These are phyloP conservation scores for Rhododendron mucronatum DNA, from an alignment of 148 eudicot genomes.

Conservation along the genomic window DNA sequence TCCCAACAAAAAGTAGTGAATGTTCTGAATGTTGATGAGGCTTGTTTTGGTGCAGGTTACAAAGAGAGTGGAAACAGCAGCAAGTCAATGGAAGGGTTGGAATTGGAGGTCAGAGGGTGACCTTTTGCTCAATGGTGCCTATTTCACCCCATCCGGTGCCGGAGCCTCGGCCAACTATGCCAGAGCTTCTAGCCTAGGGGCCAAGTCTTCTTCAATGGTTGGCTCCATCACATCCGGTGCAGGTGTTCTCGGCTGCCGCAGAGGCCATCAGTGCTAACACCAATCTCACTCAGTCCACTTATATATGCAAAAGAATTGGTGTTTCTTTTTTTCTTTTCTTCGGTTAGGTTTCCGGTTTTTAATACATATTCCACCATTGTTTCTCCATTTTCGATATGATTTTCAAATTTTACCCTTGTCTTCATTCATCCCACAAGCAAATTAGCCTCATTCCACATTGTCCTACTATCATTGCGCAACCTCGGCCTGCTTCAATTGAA, in stretches of 20 bases:
- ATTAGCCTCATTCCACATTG: constrained; percentile 1
- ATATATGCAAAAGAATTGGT: not conserved
- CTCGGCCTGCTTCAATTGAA: constrained; percentile 59
- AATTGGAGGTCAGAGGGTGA: constrained; percentile 98
- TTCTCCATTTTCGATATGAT: not conserved
- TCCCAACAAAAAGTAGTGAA: no score
- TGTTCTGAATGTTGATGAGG: not conserved
- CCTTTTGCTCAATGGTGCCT: constrained; percentile 80
- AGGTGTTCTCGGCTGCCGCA: constrained; percentile 70
- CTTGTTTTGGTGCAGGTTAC: constrained; percentile 53
- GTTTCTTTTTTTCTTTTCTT: not conserved
- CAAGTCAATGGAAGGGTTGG: constrained; percentile 66
- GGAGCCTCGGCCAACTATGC: constrained; percentile 91
- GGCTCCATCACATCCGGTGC: constrained; percentile 71
- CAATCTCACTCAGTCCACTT: constrained; percentile 4
- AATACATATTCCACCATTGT: constrained; percentile 15
- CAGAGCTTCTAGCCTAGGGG: constrained; percentile 82
- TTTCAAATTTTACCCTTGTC: constrained; percentile 40
- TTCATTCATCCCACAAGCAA: constrained; percentile 9
- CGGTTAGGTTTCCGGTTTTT: constrained; percentile 7
- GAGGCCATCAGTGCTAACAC: constrained; percentile 60
- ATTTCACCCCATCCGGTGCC: constrained; percentile 79
- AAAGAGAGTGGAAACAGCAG: constrained; percentile 72
- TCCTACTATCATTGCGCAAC: constrained; percentile 44
- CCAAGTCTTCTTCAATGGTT: constrained; percentile 84